Conservation (phyloP, 768 basidiomycete species). For the Russula griseocarnosa region DNA sequence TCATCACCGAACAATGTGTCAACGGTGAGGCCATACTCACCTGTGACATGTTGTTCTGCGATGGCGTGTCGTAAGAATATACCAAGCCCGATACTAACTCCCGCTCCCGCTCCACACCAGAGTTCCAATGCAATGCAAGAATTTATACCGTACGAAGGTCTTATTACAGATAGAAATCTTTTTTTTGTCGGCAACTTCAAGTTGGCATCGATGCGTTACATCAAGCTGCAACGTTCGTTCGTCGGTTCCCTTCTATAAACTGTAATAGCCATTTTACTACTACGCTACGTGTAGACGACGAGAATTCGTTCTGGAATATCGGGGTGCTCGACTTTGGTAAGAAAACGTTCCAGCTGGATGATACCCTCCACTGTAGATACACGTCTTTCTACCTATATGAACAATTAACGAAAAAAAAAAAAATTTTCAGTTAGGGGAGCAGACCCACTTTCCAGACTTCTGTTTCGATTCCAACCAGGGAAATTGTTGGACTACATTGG, state of each 20-base stretch:
- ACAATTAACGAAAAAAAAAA: neutral
- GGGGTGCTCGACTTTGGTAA: neutral
- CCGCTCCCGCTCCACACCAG: no score
- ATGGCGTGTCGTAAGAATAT: neutral
- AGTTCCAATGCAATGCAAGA: no score
- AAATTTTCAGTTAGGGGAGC: neutral
- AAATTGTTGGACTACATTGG: slow-evolving; percentile 49
- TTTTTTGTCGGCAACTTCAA: no score
- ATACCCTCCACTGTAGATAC: neutral
- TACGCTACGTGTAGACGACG: neutral
- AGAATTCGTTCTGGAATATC: slow-evolving; percentile 22
- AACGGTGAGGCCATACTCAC: neutral
- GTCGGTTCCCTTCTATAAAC: no score
- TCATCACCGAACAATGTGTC: neutral
- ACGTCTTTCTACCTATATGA: slow-evolving; percentile 18
- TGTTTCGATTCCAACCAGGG: slow-evolving; percentile 64
- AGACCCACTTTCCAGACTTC: slow-evolving; percentile 63
- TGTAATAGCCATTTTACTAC: neutral
- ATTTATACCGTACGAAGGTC: no score
- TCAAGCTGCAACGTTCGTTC: no score
- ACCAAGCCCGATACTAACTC: neutral
- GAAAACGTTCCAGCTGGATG: slow-evolving; percentile 5
- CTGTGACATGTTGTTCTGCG: neutral
- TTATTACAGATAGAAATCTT: no score
- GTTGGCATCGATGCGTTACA: no score